Percentiles rank a stretch among this genome's conserved stretches.
These are phyloP conservation scores for Penicillium riverlandense DNA, from an alignment of 495 filamentous ascomycete species.

Conservation along the genomic window DNA sequence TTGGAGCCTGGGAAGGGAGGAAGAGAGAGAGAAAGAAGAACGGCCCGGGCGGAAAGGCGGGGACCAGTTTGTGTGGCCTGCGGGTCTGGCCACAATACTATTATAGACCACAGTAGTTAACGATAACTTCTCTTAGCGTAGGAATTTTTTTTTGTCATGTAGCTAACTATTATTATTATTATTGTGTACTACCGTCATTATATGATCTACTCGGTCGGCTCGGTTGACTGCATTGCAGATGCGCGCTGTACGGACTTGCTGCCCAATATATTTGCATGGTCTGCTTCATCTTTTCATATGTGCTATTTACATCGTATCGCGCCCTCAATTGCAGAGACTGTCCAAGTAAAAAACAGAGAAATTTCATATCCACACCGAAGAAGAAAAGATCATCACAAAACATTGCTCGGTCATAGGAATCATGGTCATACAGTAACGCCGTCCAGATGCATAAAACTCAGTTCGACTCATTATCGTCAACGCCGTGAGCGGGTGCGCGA, in stretches of 20 bases:
- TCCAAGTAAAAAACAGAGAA: constrained; percentile 3
- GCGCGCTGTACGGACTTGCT: too few species aligned
- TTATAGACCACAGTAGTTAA: too few species aligned
- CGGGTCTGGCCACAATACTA: too few species aligned
- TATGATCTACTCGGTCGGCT: too few species aligned
- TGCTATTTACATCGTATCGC: constrained; percentile 28
- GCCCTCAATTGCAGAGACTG: neutral
- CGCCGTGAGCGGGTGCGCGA: constrained; percentile 30
- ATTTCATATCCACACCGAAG: constrained; percentile 12
- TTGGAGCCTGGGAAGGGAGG: constrained; percentile 9
- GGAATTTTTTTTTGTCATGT: too few species aligned
- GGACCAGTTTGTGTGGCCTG: constrained; percentile 19
- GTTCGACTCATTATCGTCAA: constrained; percentile 8
- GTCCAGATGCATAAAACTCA: constrained; percentile 18
- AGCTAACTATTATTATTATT: too few species aligned
- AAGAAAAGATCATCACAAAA: constrained; percentile 8
- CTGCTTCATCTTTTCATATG: constrained; percentile 1
- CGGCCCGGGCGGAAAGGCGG: constrained; percentile 25
- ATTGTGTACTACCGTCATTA: too few species aligned
- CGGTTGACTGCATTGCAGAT: too few species aligned
- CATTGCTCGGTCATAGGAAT: constrained; percentile 13
- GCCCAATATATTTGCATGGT: too few species aligned
- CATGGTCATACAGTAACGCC: constrained; percentile 30
- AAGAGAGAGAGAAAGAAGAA: constrained; percentile 13
- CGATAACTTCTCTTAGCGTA: too few species aligned